Base-by-base conservation (phyloP, 257 asterid species). In the Rubia yunnanensis region DNA sequence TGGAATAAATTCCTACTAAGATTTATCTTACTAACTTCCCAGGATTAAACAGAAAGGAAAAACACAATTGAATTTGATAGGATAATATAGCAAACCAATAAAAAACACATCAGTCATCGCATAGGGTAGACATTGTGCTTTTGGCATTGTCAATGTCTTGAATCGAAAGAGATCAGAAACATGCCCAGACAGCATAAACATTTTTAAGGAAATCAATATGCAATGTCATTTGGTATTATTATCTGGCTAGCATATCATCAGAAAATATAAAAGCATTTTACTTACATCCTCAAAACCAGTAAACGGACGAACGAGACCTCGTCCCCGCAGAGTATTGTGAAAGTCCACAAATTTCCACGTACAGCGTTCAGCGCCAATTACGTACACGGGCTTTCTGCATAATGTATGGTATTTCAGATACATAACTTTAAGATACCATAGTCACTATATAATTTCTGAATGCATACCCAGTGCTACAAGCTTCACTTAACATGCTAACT, bases 241-340 rank as follows among this genome's bases (percentile, higher is more conserved):
- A 36, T 36, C 2, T 32, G 11, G 24, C 22, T 32, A 11, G 26
- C 5, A 52, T 32, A 44, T 35, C 32, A 57, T 56, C n/a, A 10
- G 62, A 50, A 20, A 56, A 48, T 46, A 38, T 13, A 30, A 22
- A 5, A 70, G 30, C 17, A 13, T 35, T 70, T 69, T 59, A 82
- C 99, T 86, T 85, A 94, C 99, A 85, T 90, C 98, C 79, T 90
- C 98, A 68, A 90, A 84, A 72, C 99, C 99, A 15, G 99, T 94
- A 73, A 94, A 94, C 10, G 96, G 96, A 70, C 91, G 85, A 74
- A 91, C 96, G 34, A 90, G 64, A 52, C 99, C 99, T 54, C 79
- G 81, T 74, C 91, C 96, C 50, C 92, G 77, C 65, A 94, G 80
- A 71, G 74, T 81, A 79, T 80, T 81, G 72, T 94, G 99, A 80